phyloP scores from a whole-genome alignment of 1,284 basidiomycete species.

The Sphagnurus paluster region DNA sequence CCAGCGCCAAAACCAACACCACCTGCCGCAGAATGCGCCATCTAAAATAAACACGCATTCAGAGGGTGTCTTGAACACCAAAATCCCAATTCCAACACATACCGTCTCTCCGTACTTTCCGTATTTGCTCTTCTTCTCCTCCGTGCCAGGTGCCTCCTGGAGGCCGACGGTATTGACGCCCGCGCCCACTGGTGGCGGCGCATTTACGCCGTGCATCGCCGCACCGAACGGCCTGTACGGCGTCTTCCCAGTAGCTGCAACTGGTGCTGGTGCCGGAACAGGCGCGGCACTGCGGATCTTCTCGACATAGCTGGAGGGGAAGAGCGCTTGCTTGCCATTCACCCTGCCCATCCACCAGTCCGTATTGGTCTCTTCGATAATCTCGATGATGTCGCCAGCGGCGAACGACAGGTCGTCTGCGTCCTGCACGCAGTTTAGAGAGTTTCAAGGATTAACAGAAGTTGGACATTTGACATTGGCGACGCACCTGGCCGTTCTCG shows the following conservation, averaged over 20 bases:
- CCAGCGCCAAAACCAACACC: conserved; percentile 67
- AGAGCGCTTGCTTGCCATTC: conserved; percentile 53
- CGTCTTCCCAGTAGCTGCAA: conserved; percentile 25
- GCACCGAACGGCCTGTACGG: conserved; percentile 39
- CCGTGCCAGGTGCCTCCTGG: conserved; percentile 39
- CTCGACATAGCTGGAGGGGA: conserved; percentile 62
- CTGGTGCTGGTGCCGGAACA: conserved; percentile 19
- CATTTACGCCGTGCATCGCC: conserved; percentile 33
- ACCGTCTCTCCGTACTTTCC: conserved; percentile 62
- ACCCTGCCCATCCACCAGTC: conserved; percentile 60
- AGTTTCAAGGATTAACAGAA: conserved; percentile 5
- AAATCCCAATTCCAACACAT: conserved; percentile 18
- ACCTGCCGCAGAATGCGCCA: conserved; percentile 59
- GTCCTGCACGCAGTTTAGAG: conserved; percentile 42
- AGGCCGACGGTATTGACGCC: conserved; percentile 35
- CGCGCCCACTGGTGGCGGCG: conserved; percentile 33
- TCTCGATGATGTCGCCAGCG: conserved; percentile 54
- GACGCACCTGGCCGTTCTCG: conserved; percentile 46
- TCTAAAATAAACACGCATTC: conserved; percentile 29
- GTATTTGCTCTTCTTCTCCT: conserved; percentile 60
- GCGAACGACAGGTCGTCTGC: conserved; percentile 53
- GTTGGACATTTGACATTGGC: not conserved
- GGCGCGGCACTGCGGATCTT: conserved; percentile 31
- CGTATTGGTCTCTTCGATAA: conserved; percentile 53
- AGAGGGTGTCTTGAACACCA: conserved; percentile 2